These are phyloP conservation scores for Suillus brevipes DNA, from an alignment of 768 basidiomycete species.

Conservation along the genomic window DNA sequence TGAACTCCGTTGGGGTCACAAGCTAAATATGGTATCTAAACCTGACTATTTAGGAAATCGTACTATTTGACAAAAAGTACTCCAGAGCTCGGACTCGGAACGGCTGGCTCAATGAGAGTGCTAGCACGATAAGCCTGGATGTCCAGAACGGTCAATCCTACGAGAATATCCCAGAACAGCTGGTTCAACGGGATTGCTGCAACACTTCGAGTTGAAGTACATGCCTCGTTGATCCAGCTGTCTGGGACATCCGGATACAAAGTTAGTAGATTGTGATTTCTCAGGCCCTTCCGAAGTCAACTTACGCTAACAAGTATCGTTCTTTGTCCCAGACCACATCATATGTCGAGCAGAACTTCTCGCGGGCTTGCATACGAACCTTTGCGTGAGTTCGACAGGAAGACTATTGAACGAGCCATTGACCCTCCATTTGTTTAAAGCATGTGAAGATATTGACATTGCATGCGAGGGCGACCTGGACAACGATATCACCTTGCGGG, in stretches of 20 bases:
- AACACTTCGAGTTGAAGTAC: background rate
- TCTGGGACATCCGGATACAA: background rate
- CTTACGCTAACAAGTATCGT: background rate
- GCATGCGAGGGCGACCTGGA: background rate
- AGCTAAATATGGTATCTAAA: background rate
- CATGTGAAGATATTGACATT: conserved; percentile 2
- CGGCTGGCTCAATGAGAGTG: background rate
- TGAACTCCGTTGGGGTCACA: too few species aligned
- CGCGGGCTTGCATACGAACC: conserved; percentile 13
- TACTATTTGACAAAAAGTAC: background rate
- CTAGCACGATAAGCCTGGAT: background rate
- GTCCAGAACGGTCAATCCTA: background rate
- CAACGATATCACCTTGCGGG: background rate
- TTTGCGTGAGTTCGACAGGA: conserved; percentile 13
- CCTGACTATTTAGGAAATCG: background rate
- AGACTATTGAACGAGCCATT: background rate
- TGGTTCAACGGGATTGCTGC: background rate
- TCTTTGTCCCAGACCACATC: background rate
- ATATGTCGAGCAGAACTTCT: conserved; percentile 14
- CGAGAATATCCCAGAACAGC: background rate
- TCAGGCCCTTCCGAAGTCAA: background rate
- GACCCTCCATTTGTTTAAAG: conserved; percentile 6
- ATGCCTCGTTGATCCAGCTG: background rate
- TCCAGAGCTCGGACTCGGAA: background rate
- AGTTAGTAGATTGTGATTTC: background rate